A percentile compares a stretch with the other conserved stretches of the same genome.
Evolutionary conservation across 2,329 filamentous ascomycete genomes (phyloP).

Genomic region (Madurella mycetomatis): DNA sequence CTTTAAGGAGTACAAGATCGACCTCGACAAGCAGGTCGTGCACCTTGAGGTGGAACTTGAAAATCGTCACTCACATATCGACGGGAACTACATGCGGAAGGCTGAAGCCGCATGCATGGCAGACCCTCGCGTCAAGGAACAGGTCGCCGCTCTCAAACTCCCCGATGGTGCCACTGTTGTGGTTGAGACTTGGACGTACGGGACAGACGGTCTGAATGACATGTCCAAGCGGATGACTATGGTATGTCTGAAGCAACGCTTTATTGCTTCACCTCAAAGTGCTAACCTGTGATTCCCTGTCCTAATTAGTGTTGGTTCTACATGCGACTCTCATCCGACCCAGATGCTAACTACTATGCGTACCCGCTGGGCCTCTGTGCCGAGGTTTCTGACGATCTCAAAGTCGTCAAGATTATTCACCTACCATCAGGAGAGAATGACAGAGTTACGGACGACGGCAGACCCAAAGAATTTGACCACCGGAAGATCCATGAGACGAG

Average conservation of each 20-base stretch:
- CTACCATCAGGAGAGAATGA: conserved; percentile 41
- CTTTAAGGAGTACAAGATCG: conserved; percentile 33
- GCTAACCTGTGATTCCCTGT: not conserved
- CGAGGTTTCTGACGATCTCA: conserved; percentile 46
- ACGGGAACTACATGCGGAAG: conserved; percentile 44
- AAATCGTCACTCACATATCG: conserved; percentile 45
- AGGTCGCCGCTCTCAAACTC: conserved; percentile 40
- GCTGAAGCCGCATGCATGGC: conserved; percentile 43
- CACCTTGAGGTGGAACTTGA: conserved; percentile 31
- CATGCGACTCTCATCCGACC: conserved; percentile 36
- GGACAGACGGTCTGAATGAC: conserved; percentile 49
- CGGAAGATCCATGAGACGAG: conserved; percentile 37
- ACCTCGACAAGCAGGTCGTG: conserved; percentile 28
- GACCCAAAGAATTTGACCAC: conserved; percentile 37
- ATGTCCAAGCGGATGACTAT: conserved; percentile 46
- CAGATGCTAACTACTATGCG: conserved; percentile 53
- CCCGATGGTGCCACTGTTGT: conserved; percentile 42
- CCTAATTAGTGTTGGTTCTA: conserved; percentile 36
- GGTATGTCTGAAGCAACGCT: conserved; percentile 30
- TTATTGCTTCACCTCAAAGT: not conserved
- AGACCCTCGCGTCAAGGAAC: conserved; percentile 39
- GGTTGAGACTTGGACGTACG: conserved; percentile 54
- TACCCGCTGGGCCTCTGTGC: conserved; percentile 52
- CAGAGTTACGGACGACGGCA: conserved; percentile 30
- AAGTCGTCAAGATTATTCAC: conserved; percentile 47